phyloP scores from a whole-genome alignment of 148 eudicot species.

The Rhododendron ferrugineum region DNA sequence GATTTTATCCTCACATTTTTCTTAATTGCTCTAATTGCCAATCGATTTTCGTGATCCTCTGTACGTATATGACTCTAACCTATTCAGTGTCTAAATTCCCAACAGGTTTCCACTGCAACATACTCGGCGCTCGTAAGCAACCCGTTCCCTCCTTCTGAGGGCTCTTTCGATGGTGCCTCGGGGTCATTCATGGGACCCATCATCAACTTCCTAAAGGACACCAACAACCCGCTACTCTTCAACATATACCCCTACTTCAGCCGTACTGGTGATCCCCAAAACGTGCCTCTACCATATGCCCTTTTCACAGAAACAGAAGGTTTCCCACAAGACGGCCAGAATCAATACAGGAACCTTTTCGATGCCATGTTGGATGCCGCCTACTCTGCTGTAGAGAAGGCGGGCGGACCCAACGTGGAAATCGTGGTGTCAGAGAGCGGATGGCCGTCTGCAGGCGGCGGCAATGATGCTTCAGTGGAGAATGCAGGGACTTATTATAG shows the following conservation, averaged over 20 bases:
- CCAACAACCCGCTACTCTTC: not conserved
- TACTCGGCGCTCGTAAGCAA: not conserved
- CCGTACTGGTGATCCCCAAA: not conserved
- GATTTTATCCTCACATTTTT: no score
- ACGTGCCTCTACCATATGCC: not conserved
- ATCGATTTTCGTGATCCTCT: not conserved
- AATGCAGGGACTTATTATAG: not conserved
- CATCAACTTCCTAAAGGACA: not conserved
- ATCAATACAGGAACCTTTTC: not conserved
- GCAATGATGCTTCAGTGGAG: not conserved
- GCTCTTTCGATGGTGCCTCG: no score
- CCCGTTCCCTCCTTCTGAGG: no score
- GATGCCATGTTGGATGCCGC: not conserved
- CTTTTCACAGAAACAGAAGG: not conserved
- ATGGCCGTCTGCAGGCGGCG: not conserved
- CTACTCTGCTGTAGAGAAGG: not conserved
- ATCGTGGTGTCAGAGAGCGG: conserved; percentile 10
- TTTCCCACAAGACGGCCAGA: not conserved
- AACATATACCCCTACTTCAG: not conserved
- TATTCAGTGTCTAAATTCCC: not conserved
- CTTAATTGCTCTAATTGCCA: not conserved
- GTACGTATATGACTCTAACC: not conserved
- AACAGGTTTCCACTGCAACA: not conserved
- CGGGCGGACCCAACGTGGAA: not conserved
- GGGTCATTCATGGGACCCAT: no score